Percentiles rank a stretch among this genome's conserved stretches.
These are phyloP conservation scores for Coemansia sp. DNA, from an alignment of 192 early-diverging fungal species.

Conservation along the genomic window DNA sequence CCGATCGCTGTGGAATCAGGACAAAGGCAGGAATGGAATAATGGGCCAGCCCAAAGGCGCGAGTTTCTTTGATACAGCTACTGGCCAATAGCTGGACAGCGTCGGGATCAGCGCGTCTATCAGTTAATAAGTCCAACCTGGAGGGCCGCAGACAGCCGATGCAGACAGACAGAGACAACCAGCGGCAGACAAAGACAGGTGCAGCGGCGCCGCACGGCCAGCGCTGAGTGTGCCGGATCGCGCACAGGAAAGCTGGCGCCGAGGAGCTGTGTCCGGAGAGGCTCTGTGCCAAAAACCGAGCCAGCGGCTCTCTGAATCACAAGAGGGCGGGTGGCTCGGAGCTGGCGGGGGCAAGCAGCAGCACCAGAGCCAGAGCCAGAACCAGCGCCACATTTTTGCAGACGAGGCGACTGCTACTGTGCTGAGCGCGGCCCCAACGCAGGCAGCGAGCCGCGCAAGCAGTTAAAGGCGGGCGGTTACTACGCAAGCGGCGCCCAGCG, in stretches of 20 bases:
- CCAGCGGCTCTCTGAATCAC: not conserved
- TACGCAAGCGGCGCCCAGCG: not conserved
- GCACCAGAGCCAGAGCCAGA: not conserved
- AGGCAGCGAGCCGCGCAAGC: not conserved
- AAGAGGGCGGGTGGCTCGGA: not conserved
- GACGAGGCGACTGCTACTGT: conserved; percentile 5
- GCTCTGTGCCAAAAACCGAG: no score
- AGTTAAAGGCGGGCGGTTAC: conserved; percentile 1
- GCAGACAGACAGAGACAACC: not conserved
- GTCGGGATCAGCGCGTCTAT: not conserved
- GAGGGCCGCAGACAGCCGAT: not conserved
- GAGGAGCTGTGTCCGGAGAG: no score
- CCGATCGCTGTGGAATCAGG: conserved; percentile 6
- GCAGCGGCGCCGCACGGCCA: not conserved
- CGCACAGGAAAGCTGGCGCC: not conserved
- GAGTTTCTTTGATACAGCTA: not conserved
- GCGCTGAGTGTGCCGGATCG: not conserved
- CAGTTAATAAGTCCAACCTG: not conserved
- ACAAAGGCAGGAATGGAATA: not conserved
- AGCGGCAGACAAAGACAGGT: not conserved
- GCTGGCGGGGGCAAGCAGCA: not conserved
- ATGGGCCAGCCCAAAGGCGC: not conserved
- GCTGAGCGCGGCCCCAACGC: conserved; percentile 2
- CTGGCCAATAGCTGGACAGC: not conserved
- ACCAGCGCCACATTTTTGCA: not conserved